Conservation (phyloP, 192 early-diverging fungal genomes). For the Backusella sp. region DNA sequence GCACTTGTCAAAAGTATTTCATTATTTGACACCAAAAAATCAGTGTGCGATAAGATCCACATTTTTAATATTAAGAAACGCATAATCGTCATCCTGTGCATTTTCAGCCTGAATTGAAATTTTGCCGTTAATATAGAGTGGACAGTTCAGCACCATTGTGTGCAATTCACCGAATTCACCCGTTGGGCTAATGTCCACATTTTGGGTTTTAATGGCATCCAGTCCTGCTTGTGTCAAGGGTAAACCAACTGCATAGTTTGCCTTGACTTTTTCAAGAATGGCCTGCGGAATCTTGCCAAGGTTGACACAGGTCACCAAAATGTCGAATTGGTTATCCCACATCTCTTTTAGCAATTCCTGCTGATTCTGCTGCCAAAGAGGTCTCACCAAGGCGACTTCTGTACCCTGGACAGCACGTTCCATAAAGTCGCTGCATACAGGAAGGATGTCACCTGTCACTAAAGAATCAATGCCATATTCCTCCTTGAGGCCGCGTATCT, state of each 20-base stretch:
- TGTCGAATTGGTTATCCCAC: constrained; percentile 21
- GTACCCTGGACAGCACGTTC: constrained; percentile 47
- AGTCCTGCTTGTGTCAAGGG: constrained; percentile 39
- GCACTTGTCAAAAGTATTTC: neutral
- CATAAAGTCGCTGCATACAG: constrained; percentile 63
- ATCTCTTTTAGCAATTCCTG: constrained; percentile 45
- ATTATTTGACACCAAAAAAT: neutral
- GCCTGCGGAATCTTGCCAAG: neutral
- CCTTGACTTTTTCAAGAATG: neutral
- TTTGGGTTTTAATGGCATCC: constrained; percentile 26
- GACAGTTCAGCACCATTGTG: constrained; percentile 65
- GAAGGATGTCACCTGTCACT: constrained; percentile 62
- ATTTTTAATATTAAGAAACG: neutral
- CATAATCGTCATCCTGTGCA: neutral
- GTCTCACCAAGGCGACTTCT: constrained; percentile 47
- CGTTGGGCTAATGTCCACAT: constrained; percentile 49
- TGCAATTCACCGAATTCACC: constrained; percentile 75
- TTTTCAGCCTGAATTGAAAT: neutral
- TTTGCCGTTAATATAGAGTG: constrained; percentile 31
- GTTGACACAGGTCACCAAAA: constrained; percentile 32
- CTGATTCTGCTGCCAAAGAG: constrained; percentile 55
- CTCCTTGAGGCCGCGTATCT: constrained; percentile 39
- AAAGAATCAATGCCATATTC: constrained; percentile 45
- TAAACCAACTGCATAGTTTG: constrained; percentile 43
- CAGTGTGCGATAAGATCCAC: neutral